Base-by-base conservation (phyloP, 768 basidiomycete species). In the Fomitopsis pulvina region DNA sequence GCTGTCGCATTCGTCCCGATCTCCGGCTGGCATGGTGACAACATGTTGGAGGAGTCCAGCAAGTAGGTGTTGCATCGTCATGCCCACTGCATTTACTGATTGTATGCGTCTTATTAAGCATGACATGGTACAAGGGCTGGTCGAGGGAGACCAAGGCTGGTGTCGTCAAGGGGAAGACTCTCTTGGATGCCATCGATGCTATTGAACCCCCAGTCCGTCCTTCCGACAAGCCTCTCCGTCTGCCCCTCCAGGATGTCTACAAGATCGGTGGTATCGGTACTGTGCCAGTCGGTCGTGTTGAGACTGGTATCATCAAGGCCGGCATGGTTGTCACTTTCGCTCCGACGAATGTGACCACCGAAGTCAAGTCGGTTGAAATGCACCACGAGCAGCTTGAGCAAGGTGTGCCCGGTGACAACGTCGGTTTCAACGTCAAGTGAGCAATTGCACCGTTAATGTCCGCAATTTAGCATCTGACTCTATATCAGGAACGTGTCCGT, bases 351-450 rank as follows among this genome's bases (percentile, higher is more conserved):
- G 95, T 99, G 66, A 97, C 93, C 73, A 99, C 96, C 76, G 96
- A 99, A 92, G 96, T 99, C 81, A 98, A 98, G 86, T 98, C 96
- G 63, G 93, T 96, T 71, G 94, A 97, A 77, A 97, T 97, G 95
- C 93, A 95, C 68, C 93, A 94, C 83, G 92, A 94, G 70, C 92
- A 94, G 74, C 93, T 99, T 71, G 84, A 78, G 69, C 78, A 90
- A 73, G 96, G 95, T 76, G 58, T 76, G 56, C 96, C 96, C 53
- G 96, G 96, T 79, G 96, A 99, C 83, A 99, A 99, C 73, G 95
- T 99, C 68, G 92, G 92, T 60, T 98, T 96, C 84, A 96, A 96
- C 85, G 87, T 94, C 78, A 95, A 94, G 87, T 87, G 60, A 22
- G 83, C 66, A 1, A 29, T 27, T 12, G 2, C 7, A 16, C 59